Percentiles rank a stretch among this genome's conserved stretches.
phyloP scores from a whole-genome alignment of 108 stramenopile genomes.

The Pseudonitzschia multistriata region DNA sequence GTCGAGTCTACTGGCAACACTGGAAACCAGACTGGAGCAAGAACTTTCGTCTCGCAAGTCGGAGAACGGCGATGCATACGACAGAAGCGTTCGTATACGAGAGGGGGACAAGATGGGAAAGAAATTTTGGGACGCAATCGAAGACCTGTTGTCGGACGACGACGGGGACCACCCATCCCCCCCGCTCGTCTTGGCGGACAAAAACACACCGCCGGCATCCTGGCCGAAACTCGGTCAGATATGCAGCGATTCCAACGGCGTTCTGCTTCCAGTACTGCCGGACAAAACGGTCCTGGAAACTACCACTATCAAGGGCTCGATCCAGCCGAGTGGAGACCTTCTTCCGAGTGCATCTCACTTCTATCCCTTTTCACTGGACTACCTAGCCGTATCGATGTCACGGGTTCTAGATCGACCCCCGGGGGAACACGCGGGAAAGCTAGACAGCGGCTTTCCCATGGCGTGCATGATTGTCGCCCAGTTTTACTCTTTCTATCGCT shows the following conservation, averaged over 20 bases:
- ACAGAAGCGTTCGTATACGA: slow-evolving; percentile 22
- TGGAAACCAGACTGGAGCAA: slow-evolving; percentile 7
- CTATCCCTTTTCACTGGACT: slow-evolving; percentile 79
- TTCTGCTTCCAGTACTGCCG: slow-evolving; percentile 67
- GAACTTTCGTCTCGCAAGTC: background rate
- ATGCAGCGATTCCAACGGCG: slow-evolving; percentile 39
- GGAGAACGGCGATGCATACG: slow-evolving; percentile 4
- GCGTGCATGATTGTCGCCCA: slow-evolving; percentile 77
- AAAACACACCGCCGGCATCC: slow-evolving; percentile 68
- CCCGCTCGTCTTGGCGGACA: slow-evolving; percentile 61
- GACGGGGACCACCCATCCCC: slow-evolving; percentile 17
- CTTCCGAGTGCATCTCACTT: slow-evolving; percentile 23
- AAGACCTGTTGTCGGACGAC: slow-evolving; percentile 29
- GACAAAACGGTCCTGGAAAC: slow-evolving; percentile 38
- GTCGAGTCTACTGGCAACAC: slow-evolving; percentile 47
- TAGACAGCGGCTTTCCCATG: slow-evolving; percentile 52
- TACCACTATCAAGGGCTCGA: slow-evolving; percentile 45
- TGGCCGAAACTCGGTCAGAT: slow-evolving; percentile 44
- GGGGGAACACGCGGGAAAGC: slow-evolving; percentile 60
- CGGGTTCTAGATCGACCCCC: slow-evolving; percentile 59
- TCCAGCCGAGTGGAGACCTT: slow-evolving; percentile 20
- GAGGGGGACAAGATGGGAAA: slow-evolving; percentile 27
- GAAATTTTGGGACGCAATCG: slow-evolving; percentile 30
- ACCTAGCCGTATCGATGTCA: slow-evolving; percentile 69
- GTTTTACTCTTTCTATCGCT: slow-evolving; percentile 76